Base-by-base conservation (phyloP, 2,329 filamentous ascomycete genomes). In the Niveomyces coronatus region DNA sequence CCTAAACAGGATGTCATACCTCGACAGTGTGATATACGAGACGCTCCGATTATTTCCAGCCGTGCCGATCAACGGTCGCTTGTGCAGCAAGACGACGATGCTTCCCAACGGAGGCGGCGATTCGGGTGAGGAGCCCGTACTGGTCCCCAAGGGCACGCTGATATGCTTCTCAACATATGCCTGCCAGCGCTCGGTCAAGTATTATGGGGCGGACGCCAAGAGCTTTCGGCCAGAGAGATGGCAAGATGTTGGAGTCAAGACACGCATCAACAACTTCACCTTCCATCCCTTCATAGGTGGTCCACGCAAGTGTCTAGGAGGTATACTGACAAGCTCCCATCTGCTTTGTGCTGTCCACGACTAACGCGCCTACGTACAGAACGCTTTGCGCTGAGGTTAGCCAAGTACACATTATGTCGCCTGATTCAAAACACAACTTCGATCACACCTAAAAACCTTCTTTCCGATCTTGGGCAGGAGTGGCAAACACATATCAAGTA, bases 221-320 rank as follows among this genome's bases (percentile, higher is more conserved):
- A 18, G 28, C 9, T 39, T 39, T 28, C 29, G 36, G 8, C 36
- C 36, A 5, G 36, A 39, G 16, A 19, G 36, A 17, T 39, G 36
- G 36, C 14, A n/a, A 14, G 30, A 39, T 11, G 17, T n/a, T 3
- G 22, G 26, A 22, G 35, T 20, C 14, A 35, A 28, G 15, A 7
- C 20, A 14, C 36, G 40, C 11, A 42, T 16, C 13, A 35, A 17
- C 5, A 19, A 42, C 17, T 42, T 42, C 13, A 39, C 40, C 22
- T 42, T 42, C 28, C 40, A 42, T 24, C 35, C 40, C 9, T 42
- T 42, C 16, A 35, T 42, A 11, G 40, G 40, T 26, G 40, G 40
- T 5, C 40, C 40, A 11, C 40, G 40, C 27, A 42, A 36, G 36
- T 42, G 40, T 26, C 40, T 43, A 11, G 37, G 41, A 19, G 33